phyloP scores from a whole-genome alignment of 352 stramenopile species.

The Phytophthora palmivora region DNA sequence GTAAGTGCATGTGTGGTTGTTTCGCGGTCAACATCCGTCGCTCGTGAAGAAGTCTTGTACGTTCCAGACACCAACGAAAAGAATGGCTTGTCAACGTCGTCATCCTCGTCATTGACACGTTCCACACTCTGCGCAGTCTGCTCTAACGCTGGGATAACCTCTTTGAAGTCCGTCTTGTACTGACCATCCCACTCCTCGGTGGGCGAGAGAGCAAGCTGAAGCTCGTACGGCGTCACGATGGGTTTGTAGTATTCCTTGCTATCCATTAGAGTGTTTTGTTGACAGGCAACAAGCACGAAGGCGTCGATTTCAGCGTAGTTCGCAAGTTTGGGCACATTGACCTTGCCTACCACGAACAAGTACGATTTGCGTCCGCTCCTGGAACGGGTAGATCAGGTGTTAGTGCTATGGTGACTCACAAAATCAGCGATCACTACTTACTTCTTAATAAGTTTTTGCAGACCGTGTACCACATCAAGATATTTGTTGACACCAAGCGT shows the following conservation, averaged over 20 bases:
- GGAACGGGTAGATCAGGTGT: slow-evolving; percentile 8
- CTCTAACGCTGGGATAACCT: slow-evolving; percentile 73
- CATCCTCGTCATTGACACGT: slow-evolving; percentile 29
- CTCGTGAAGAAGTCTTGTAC: slow-evolving; percentile 57
- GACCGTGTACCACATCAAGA: slow-evolving; percentile 89
- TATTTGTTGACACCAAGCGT: slow-evolving; percentile 94
- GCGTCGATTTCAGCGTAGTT: slow-evolving; percentile 98
- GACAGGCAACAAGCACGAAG: slow-evolving; percentile 96
- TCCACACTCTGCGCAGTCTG: slow-evolving; percentile 47
- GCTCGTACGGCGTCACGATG: slow-evolving; percentile 94
- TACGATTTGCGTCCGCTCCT: slow-evolving; percentile 95
- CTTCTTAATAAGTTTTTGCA: slow-evolving; percentile 91
- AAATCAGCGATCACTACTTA: slow-evolving; percentile 29
- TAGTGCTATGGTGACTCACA: slow-evolving; percentile 7
- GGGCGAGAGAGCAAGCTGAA: slow-evolving; percentile 93
- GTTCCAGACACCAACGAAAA: slow-evolving; percentile 86
- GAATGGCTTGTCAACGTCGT: slow-evolving; percentile 72
- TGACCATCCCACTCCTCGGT: slow-evolving; percentile 90
- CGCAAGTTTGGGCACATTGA: slow-evolving; percentile 97
- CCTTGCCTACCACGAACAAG: slow-evolving; percentile 97
- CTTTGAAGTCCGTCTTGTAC: slow-evolving; percentile 85
- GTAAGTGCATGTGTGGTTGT: slow-evolving; percentile 35
- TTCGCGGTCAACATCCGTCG: slow-evolving; percentile 12
- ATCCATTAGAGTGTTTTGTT: slow-evolving; percentile 95
- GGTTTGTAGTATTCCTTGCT: slow-evolving; percentile 93